These are phyloP conservation scores for Zygotorulaspora sp. DNA, from an alignment of 805 yeast species.

Conservation along the genomic window DNA sequence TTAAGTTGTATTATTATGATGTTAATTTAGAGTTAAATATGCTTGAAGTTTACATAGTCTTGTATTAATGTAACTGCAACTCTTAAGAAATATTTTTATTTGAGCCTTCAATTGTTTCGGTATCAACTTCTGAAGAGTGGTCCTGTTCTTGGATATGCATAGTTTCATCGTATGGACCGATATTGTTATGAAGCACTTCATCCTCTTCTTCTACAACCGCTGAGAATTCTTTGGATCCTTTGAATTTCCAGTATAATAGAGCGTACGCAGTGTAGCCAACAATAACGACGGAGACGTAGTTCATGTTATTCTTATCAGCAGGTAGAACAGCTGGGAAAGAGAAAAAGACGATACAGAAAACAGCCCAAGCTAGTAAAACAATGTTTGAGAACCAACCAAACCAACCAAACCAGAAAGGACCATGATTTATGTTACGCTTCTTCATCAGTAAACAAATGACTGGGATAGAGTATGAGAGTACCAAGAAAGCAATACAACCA, in stretches of 20 bases:
- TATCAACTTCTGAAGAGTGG: constrained; percentile 1
- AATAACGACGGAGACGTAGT: constrained; percentile 57
- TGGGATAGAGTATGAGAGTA: constrained; percentile 58
- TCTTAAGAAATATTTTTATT: too few species aligned
- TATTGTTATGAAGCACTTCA: constrained; percentile 10
- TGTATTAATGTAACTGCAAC: too few species aligned
- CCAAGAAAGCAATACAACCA: constrained; percentile 57
- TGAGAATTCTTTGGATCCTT: constrained; percentile 37
- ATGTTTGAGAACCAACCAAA: constrained; percentile 49
- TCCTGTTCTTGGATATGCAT: constrained; percentile 5
- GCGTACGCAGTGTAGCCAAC: constrained; percentile 44
- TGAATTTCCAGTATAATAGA: constrained; percentile 49
- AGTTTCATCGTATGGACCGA: constrained; percentile 4
- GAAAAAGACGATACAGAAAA: constrained; percentile 56
- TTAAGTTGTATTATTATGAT: neutral
- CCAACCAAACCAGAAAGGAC: constrained; percentile 64
- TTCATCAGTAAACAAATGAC: constrained; percentile 45
- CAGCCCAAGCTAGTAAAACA: constrained; percentile 52
- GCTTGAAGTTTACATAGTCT: too few species aligned
- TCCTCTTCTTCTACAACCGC: constrained; percentile 26
- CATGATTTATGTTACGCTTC: constrained; percentile 44
- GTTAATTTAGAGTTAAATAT: neutral
- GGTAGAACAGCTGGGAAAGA: constrained; percentile 64
- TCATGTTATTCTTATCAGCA: constrained; percentile 57
- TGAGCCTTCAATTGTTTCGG: constrained; percentile 2